Conservation (phyloP, 2,329 filamentous ascomycete genomes). For the Calonectria pseudoreteaudii region DNA sequence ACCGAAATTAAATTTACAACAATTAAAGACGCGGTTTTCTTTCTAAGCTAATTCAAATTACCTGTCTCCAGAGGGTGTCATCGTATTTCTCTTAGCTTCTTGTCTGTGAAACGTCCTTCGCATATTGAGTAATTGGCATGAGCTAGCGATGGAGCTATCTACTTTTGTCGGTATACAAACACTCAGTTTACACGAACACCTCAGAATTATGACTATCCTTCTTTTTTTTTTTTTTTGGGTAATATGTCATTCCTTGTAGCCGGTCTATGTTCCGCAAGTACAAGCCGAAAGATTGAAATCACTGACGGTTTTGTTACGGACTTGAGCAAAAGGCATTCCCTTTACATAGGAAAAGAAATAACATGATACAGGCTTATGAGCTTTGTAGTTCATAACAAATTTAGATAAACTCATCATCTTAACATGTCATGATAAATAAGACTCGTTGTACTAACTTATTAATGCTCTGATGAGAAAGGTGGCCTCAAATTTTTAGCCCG, state of each 20-base stretch:
- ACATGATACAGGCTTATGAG: too few relatives aligned
- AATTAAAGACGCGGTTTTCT: too few relatives aligned
- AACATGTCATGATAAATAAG: too few relatives aligned
- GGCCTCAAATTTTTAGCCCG: background rate
- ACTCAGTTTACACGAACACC: background rate
- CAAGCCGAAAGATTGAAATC: background rate
- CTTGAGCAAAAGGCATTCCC: background rate
- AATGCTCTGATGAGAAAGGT: too few relatives aligned
- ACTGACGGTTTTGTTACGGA: background rate
- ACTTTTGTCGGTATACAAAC: background rate
- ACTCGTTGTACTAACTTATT: too few relatives aligned
- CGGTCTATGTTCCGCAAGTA: background rate
- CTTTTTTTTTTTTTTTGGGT: background rate
- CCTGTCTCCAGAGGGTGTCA: background rate
- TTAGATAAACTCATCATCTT: too few relatives aligned
- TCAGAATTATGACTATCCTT: background rate
- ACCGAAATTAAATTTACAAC: background rate
- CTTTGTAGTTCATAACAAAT: too few relatives aligned
- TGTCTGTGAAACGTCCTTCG: background rate
- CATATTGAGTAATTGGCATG: background rate
- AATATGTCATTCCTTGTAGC: background rate
- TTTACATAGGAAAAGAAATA: too few relatives aligned
- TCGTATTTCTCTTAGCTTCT: background rate
- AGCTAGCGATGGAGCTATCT: fast-evolving
- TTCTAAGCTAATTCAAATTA: background rate